Conservation (phyloP, 495 filamentous ascomycete genomes). For the Parathielavia appendiculata region DNA sequence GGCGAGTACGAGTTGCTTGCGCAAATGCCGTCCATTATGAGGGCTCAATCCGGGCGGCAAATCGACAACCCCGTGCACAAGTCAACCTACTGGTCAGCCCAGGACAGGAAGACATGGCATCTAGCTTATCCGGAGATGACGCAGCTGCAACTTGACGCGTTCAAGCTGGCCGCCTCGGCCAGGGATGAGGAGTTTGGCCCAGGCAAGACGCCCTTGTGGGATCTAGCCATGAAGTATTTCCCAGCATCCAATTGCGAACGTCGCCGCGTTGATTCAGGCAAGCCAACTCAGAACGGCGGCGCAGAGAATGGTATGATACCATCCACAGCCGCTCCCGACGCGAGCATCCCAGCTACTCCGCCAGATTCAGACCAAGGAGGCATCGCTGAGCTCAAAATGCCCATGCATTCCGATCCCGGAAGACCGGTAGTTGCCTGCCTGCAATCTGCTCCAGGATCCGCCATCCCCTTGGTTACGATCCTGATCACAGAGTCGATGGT, state of each 20-base stretch:
- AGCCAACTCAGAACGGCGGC: background rate
- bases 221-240: constrained; percentile 46
- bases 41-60: constrained; percentile 37
- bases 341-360: constrained; percentile 13
- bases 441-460: constrained; percentile 43
- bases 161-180: constrained; percentile 36
- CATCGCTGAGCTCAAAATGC: constrained; percentile 17
- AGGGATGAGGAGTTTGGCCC: constrained; percentile 45
- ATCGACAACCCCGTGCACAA: constrained; percentile 47
- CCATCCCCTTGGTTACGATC: constrained; percentile 50
- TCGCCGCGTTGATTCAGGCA: background rate
- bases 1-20: constrained; percentile 37
- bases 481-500: constrained; percentile 58
- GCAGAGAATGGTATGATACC: background rate
- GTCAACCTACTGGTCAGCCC: constrained; percentile 46
- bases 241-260: constrained; percentile 30
- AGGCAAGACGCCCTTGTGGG: constrained; percentile 41
- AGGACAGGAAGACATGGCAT: constrained; percentile 47
- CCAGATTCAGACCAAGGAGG: constrained; percentile 10
- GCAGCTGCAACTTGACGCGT: constrained; percentile 43
- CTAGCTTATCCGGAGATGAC: constrained; percentile 52
- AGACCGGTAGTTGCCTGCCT: constrained; percentile 32
- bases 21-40: constrained; percentile 34
- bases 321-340: constrained; percentile 25
- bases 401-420: constrained; percentile 15